Conservation (phyloP, 2,329 filamentous ascomycete species). For the Fusarium circinatum region DNA sequence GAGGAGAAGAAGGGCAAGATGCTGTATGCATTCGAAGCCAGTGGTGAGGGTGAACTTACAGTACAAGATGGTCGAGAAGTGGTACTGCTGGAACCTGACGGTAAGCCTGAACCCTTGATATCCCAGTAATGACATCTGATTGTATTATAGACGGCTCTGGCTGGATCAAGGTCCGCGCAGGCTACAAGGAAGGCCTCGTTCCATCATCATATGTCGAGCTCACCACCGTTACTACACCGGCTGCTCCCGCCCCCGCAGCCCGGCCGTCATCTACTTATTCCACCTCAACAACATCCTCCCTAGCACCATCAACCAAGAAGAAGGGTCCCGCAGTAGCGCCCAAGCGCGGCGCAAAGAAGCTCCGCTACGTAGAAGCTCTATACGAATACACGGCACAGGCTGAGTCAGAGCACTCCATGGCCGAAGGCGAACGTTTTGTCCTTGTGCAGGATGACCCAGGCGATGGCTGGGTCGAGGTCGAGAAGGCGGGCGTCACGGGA, state of each 20-base stretch:
- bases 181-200: constrained; percentile 83
- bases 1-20: constrained; percentile 79
- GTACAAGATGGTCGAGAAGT: constrained; percentile 84
- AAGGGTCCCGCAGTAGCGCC: constrained; percentile 93
- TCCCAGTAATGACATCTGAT: constrained; percentile 15
- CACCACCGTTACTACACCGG: constrained; percentile 53
- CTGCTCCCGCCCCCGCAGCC: constrained; percentile 57
- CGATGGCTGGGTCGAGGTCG: constrained; percentile 97
- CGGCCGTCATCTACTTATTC: constrained; percentile 82
- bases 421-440: constrained; percentile 90
- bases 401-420: constrained; percentile 89
- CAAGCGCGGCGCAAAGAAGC: constrained; percentile 88
- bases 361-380: constrained; percentile 91
- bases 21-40: constrained; percentile 87
- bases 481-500: constrained; percentile 85
- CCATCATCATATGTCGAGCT: constrained; percentile 87
- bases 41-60: constrained; percentile 81
- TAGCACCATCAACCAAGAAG: constrained; percentile 69
- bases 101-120: constrained; percentile 62
- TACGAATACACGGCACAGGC: constrained; percentile 92
- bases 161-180: constrained; percentile 86
- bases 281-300: constrained; percentile 64
- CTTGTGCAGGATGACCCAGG: constrained; percentile 87
- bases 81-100: constrained; percentile 83
- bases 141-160: constrained; percentile 80